A percentile compares a stretch with the other conserved stretches of the same genome.
Conservation (phyloP, 75 land plant species). For the Sequoia sempervirens region DNA sequence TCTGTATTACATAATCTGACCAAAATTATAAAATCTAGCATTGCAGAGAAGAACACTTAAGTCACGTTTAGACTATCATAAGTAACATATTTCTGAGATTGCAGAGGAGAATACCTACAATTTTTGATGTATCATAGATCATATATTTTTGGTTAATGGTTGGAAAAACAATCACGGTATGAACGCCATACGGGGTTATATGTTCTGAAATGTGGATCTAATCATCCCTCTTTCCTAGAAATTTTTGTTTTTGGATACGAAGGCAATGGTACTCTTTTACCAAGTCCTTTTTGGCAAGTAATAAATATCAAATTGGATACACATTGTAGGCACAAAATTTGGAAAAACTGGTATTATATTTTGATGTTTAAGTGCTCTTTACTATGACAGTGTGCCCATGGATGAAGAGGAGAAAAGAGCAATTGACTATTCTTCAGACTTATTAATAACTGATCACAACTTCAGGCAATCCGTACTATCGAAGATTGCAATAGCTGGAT, state of each 20-base stretch:
- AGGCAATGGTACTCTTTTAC: background rate
- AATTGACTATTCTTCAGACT: slow-evolving; percentile 80
- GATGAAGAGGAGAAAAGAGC: slow-evolving; percentile 82
- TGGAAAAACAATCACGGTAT: background rate
- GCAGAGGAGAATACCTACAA: background rate
- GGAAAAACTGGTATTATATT: background rate
- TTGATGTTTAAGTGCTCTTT: background rate
- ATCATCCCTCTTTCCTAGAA: background rate
- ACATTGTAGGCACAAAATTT: background rate
- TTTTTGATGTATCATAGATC: background rate
- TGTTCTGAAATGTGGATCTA: background rate
- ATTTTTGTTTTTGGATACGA: background rate
- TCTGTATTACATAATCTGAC: background rate
- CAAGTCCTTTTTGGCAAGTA: background rate
- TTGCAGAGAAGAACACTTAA: background rate
- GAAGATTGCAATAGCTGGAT: slow-evolving; percentile 78
- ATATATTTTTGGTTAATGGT: background rate
- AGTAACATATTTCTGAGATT: background rate
- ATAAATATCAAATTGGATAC: background rate
- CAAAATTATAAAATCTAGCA: background rate
- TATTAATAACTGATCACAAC: slow-evolving; percentile 50
- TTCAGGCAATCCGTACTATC: slow-evolving; percentile 63
- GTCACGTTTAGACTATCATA: background rate
- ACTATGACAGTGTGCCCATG: slow-evolving; percentile 88
- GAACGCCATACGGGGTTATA: background rate